phyloP scores from a whole-genome alignment of 2,329 filamentous ascomycete genomes.

The Clarireedia homoeocarpa region DNA sequence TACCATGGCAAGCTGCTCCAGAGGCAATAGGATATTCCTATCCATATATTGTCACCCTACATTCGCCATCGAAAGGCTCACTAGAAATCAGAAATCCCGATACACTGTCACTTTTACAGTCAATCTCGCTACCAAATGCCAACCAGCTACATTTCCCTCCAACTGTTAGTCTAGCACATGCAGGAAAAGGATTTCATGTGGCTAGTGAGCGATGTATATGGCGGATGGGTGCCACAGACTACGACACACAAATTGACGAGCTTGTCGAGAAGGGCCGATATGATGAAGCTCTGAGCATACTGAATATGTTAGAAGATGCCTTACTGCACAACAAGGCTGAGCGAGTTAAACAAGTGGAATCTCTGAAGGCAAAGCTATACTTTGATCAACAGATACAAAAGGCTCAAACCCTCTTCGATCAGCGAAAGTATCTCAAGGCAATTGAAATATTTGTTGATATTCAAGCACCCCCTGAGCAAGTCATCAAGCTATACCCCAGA shows the following conservation, averaged over 20 bases:
- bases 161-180: slow-evolving; percentile 88
- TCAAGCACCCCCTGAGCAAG: slow-evolving; percentile 79
- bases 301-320: slow-evolving; percentile 87
- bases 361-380: slow-evolving; percentile 78
- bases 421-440: slow-evolving; percentile 75
- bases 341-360: slow-evolving; percentile 77
- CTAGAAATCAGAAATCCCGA: slow-evolving; percentile 90
- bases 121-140: slow-evolving; percentile 71
- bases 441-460: slow-evolving; percentile 83
- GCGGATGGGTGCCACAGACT: slow-evolving; percentile 91
- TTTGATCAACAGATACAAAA: slow-evolving; percentile 70
- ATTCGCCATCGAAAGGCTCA: slow-evolving; percentile 72
- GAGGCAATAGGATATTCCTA: slow-evolving; percentile 95
- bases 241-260: slow-evolving; percentile 81
- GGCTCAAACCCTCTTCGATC: slow-evolving; percentile 73
- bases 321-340: slow-evolving; percentile 75
- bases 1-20: slow-evolving; percentile 86
- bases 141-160: slow-evolving; percentile 85
- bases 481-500: slow-evolving; percentile 76
- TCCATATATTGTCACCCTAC: slow-evolving; percentile 84
- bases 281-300: slow-evolving; percentile 86
- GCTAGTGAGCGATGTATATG: slow-evolving; percentile 86
- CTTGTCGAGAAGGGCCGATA: slow-evolving; percentile 66
- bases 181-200: slow-evolving; percentile 91
- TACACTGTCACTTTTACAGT: slow-evolving; percentile 83